phyloP scores from a whole-genome alignment of 2,329 filamentous ascomycete genomes.

The Penicillium occitanis region DNA sequence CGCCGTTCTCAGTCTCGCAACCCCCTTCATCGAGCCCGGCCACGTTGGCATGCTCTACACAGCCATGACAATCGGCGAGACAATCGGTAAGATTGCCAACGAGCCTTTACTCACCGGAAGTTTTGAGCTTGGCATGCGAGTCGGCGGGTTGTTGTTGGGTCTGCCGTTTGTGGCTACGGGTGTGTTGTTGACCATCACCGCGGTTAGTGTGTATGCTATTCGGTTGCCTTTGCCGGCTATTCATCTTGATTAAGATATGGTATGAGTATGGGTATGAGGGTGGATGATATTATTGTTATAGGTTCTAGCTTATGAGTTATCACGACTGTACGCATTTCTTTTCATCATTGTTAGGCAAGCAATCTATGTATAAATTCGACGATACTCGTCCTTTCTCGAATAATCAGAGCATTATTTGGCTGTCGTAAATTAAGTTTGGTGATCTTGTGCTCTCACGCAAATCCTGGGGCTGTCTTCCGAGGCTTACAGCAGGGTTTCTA shows the following conservation, averaged over 20 bases:
- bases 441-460: neutral
- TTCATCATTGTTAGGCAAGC: neutral
- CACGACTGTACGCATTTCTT: neutral
- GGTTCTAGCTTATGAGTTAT: neutral
- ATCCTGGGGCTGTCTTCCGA: neutral
- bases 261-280: too few species aligned
- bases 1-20: constrained; percentile 20
- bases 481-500: neutral
- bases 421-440: neutral
- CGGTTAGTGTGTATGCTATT: constrained; percentile 16
- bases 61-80: constrained; percentile 21
- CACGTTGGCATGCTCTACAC: constrained; percentile 22
- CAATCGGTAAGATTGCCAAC: constrained; percentile 22
- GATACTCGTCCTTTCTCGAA: neutral
- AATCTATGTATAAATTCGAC: neutral
- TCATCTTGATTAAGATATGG: constrained; percentile 18
- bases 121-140: constrained; percentile 21
- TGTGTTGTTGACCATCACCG: constrained; percentile 20
- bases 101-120: constrained; percentile 18
- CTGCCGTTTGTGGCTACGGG: constrained; percentile 21
- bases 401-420: neutral
- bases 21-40: constrained; percentile 20
- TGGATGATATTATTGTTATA: neutral
- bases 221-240: constrained; percentile 14
- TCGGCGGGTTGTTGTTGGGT: constrained; percentile 18